Base-by-base conservation (phyloP, 768 basidiomycete genomes). In the Fibroporia radiculosa region DNA sequence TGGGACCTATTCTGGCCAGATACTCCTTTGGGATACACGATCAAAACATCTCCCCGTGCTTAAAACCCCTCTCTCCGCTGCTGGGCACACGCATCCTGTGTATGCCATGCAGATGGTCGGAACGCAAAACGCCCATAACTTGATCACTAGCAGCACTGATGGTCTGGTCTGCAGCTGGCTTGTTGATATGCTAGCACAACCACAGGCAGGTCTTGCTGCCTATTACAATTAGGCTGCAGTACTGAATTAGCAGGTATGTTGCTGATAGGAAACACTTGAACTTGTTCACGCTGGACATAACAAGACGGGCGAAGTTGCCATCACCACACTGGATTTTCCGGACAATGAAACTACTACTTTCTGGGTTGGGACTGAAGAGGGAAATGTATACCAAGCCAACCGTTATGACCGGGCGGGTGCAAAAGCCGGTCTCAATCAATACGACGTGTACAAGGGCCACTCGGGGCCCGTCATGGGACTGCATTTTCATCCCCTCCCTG, bases 71-170 rank as follows among this genome's bases (percentile, higher is more conserved):
- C 66, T 98, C 31, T 96, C 93, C 13, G 91, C 93, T 1, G 82
- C 91, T 23, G 96, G 96, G 0, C 96, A 99, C 60, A 98, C 96
- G 3, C 95, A 99, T 65, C 96, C 96, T 0, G 90, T 99, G 29
- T 99, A 99, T 67, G 88, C 91, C 0, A 96, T 99, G 84, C 83
- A 88, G 53, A 92, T 97, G 83, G 89, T 98, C 14, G 96, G 96
- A 7, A 96, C 96, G 2, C 96, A 98, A 65, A 97, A 98, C 61
- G 96, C 96, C 1, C 93, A 98, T 63, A 98, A 96, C 59, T 67
- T 99, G 47, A 92, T 99, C 52, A 92, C 93, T 10, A 90, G 87
- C 56, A 96, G 93, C 56, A 97, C 96, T 10, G 96, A 99, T 62
- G 96, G 96, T 2, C 84, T 84, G 22, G 90, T 99, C 4, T 98